These are phyloP conservation scores for Pinus albicaulis DNA, from an alignment of 75 land plant genomes.

Conservation along the genomic window DNA sequence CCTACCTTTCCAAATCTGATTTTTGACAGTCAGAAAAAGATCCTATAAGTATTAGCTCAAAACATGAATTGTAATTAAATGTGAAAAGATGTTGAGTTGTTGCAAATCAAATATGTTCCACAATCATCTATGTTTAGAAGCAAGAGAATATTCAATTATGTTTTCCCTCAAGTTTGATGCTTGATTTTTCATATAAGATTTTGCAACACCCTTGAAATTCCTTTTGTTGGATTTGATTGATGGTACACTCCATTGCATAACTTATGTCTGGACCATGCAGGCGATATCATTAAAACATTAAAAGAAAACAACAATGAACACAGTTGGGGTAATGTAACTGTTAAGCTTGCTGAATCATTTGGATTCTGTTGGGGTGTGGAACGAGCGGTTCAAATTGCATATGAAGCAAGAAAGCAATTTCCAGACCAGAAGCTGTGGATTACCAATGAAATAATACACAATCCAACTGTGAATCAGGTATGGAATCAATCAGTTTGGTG, in stretches of 20 bases:
- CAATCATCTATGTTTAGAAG: not conserved
- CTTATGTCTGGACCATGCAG: slow-evolving; percentile 15
- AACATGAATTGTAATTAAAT: not conserved
- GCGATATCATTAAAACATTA: slow-evolving; percentile 38
- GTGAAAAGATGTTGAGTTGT: not conserved
- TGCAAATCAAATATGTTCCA: not conserved
- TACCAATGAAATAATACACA: slow-evolving; percentile 51
- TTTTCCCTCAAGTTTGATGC: not conserved
- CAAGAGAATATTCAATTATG: not conserved
- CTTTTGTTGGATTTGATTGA: not conserved
- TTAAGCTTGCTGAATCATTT: slow-evolving; percentile 41
- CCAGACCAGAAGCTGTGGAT: slow-evolving; percentile 40
- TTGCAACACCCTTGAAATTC: not conserved
- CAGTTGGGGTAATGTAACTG: slow-evolving; percentile 44
- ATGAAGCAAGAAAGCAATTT: slow-evolving; percentile 47
- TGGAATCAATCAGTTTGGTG: not conserved
- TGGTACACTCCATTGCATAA: not conserved
- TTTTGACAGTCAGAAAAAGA: not conserved
- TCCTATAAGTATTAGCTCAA: not conserved
- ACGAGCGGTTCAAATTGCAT: slow-evolving; percentile 51
- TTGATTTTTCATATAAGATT: not conserved
- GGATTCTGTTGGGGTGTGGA: slow-evolving; percentile 60
- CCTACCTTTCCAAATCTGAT: too few relatives aligned
- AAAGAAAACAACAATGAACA: slow-evolving; percentile 39
- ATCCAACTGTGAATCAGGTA: slow-evolving; percentile 44